Base-by-base conservation (phyloP, 1,139 yeast genomes). In the Magnusiomyces sp. region DNA sequence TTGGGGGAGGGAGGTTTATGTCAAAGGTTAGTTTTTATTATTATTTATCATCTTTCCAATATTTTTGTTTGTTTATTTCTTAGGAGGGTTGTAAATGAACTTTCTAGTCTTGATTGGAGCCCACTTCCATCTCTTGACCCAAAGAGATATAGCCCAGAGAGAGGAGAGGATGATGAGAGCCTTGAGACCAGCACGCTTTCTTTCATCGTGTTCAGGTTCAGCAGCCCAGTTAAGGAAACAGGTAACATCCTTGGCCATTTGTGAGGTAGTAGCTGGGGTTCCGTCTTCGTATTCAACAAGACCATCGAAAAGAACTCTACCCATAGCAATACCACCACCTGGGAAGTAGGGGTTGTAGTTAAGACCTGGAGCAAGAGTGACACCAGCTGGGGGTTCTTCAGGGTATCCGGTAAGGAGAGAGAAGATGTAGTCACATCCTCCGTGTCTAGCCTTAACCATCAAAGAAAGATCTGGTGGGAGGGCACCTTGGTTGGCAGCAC, bases 281-380 rank as follows among this genome's bases (percentile, higher is more conserved):
- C 98, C 98, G 70, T 92, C 98, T 69, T 92, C 98, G 72, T 83
- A 92, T 76, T 92, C 99, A 59, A 92, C 97, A 67, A 92, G 77
- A 60, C 88, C 98, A 67, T 92, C 98, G 63, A 89, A 92, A 71
- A 92, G 78, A 55, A 90, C 97, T 76, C 98, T 86, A 68, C 88
- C 97, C 98, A 92, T 92, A 65, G 97, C 97, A 76, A 92, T 90
- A 47, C 97, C 78, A 60, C 98, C 97, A 74, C 97, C 97, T 67
- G 99, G 97, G 95, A 92, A 92, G 79, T 92, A 92, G 67, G 98
- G 98, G 79, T 94, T 94, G 76, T 92, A 94, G 81, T 90, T 92
- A 58, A 95, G 72, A 58, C 97, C 98, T 56, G 87, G 85, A 54
- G 97, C 94, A 65, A 92, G 77, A 49, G 71, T 77, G 56, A 88